phyloP scores from a whole-genome alignment of 2,329 filamentous ascomycete species.

The Ascochyta pisi region DNA sequence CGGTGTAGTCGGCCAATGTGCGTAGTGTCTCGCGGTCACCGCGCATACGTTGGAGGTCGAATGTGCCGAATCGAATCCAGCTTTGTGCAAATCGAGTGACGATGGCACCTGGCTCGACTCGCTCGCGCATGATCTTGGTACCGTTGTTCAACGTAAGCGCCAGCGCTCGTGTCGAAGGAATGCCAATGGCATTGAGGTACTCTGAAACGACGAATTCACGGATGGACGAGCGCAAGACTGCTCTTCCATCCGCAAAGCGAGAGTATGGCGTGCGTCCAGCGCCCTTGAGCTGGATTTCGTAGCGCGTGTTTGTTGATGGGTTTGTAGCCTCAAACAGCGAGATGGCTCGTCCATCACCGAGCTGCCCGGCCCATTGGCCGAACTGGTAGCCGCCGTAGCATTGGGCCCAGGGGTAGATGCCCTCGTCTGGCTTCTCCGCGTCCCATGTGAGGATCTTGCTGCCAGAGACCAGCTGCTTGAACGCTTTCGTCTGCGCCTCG shows the following conservation, averaged over 20 bases:
- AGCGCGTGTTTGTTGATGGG: conserved; percentile 71
- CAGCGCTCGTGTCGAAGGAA: conserved; percentile 86
- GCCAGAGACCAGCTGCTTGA: conserved; percentile 78
- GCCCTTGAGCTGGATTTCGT: conserved; percentile 93
- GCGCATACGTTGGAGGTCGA: conserved; percentile 85
- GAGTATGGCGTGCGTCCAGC: conserved; percentile 94
- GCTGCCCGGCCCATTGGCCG: conserved; percentile 92
- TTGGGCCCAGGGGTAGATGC: conserved; percentile 96
- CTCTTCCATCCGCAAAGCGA: conserved; percentile 94
- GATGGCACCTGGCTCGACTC: conserved; percentile 86
- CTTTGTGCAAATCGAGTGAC: conserved; percentile 89
- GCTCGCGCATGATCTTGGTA: conserved; percentile 76
- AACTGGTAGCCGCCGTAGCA: conserved; percentile 82
- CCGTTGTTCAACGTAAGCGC: conserved; percentile 78
- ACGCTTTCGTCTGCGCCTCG: conserved; percentile 75
- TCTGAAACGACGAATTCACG: conserved; percentile 94
- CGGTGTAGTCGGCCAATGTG: conserved; percentile 79
- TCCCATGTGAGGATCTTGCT: conserved; percentile 84
- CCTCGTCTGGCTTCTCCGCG: conserved; percentile 56
- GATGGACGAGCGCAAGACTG: conserved; percentile 89
- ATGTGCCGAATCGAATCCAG: conserved; percentile 94
- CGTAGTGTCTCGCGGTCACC: conserved; percentile 79
- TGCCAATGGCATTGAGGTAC: conserved; percentile 80
- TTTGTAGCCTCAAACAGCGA: conserved; percentile 91
- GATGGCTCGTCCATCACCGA: conserved; percentile 93